Percentiles rank a stretch among this genome's conserved stretches.
Conservation (phyloP, 768 basidiomycete genomes). For the Pleurotus tuoliensis region DNA sequence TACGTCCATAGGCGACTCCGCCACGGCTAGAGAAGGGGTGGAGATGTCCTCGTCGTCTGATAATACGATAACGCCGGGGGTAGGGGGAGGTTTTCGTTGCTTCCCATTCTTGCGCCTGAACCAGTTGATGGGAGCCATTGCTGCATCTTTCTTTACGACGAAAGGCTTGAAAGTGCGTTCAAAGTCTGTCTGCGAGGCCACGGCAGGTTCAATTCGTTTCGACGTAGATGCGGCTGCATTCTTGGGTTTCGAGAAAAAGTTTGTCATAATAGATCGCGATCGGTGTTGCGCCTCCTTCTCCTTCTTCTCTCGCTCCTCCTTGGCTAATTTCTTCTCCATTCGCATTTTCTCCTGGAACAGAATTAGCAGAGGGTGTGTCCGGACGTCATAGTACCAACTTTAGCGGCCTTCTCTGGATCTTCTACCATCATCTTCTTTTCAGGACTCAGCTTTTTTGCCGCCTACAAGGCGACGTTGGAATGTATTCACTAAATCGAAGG, state of each 20-base stretch:
- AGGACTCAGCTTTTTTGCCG: background rate
- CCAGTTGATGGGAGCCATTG: conserved; percentile 71
- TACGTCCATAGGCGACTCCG: background rate
- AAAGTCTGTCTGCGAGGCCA: conserved; percentile 55
- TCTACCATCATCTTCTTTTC: background rate
- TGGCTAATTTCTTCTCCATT: conserved; percentile 63
- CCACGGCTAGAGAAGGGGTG: conserved; percentile 9
- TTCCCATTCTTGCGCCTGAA: conserved; percentile 39
- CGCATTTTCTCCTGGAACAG: conserved; percentile 61
- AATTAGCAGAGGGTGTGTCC: background rate
- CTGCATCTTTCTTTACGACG: conserved; percentile 67
- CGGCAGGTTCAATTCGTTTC: conserved; percentile 29
- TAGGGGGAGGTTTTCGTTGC: conserved; percentile 13
- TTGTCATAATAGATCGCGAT: conserved; percentile 72
- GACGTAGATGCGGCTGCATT: conserved; percentile 22
- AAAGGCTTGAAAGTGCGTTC: conserved; percentile 77
- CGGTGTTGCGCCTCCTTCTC: conserved; percentile 66
- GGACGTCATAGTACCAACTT: conserved; percentile 33
- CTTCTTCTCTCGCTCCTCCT: conserved; percentile 68
- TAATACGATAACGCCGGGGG: conserved; percentile 52
- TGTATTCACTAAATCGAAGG: background rate
- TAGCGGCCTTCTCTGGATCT: conserved; percentile 57
- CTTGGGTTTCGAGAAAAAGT: conserved; percentile 66
- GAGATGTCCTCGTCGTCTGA: conserved; percentile 43
- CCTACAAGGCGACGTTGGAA: background rate